phyloP scores from a whole-genome alignment of 2,329 filamentous ascomycete genomes.

The Bisporella sp. region DNA sequence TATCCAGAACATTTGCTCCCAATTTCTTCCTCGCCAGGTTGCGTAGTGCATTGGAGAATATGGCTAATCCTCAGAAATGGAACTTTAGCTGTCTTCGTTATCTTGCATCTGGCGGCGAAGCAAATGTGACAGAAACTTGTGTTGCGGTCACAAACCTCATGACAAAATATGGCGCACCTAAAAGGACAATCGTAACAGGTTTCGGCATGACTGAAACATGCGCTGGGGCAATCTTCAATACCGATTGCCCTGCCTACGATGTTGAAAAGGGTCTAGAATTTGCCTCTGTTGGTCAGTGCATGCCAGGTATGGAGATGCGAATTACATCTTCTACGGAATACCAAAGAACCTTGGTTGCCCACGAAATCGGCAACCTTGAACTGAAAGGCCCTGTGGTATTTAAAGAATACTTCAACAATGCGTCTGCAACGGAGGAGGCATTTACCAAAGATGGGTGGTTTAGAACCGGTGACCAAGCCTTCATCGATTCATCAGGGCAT shows the following conservation, averaged over 20 bases:
- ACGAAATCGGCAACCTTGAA: conserved; percentile 27
- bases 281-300: conserved; percentile 31
- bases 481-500: conserved; percentile 29
- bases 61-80: neutral
- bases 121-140: conserved; percentile 30
- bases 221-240: conserved; percentile 38
- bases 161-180: conserved; percentile 22
- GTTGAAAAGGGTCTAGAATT: conserved; percentile 20
- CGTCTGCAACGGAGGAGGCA: conserved; percentile 46
- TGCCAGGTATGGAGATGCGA: conserved; percentile 32
- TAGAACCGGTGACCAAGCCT: conserved; percentile 32
- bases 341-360: neutral
- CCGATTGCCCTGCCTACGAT: conserved; percentile 33
- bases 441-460: conserved; percentile 44
- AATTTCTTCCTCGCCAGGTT: conserved; percentile 30
- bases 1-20: conserved; percentile 36
- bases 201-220: conserved; percentile 46
- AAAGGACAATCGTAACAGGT: conserved; percentile 29
- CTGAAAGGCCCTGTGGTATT: conserved; percentile 49
- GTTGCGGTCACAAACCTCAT: conserved; percentile 23
- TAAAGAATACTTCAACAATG: conserved; percentile 37
- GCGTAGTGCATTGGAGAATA: conserved; percentile 6
- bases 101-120: conserved; percentile 37
- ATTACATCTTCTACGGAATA: too few relatives aligned
- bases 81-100: conserved; percentile 1